These are phyloP conservation scores for Colletotrichum spaethianum DNA, from an alignment of 2,329 filamentous ascomycete genomes.

Conservation along the genomic window DNA sequence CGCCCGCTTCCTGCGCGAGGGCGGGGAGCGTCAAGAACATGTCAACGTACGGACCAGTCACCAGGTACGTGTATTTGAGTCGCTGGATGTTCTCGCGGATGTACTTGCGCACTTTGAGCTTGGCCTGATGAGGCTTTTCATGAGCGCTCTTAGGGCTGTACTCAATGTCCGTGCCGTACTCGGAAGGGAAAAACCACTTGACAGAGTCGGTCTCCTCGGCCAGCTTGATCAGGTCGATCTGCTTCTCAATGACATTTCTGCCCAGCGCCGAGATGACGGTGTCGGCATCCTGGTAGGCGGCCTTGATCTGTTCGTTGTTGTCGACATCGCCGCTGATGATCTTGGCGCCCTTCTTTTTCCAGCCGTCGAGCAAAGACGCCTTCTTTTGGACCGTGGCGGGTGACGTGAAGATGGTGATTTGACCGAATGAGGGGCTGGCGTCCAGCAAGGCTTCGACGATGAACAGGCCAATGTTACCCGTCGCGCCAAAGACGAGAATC, in stretches of 20 bases:
- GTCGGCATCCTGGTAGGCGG: constrained; percentile 72
- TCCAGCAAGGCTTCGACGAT: constrained; percentile 55
- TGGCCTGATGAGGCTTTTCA: constrained; percentile 79
- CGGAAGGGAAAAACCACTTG: constrained; percentile 76
- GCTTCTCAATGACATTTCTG: constrained; percentile 71
- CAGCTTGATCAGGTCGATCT: constrained; percentile 73
- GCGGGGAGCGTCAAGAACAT: constrained; percentile 67
- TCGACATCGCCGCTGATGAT: constrained; percentile 56
- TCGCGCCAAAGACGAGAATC: constrained; percentile 53
- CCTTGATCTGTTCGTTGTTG: constrained; percentile 59
- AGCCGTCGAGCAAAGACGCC: constrained; percentile 39
- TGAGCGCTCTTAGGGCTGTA: constrained; percentile 68
- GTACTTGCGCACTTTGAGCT: constrained; percentile 76
- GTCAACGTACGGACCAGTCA: constrained; percentile 79
- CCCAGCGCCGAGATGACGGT: constrained; percentile 77
- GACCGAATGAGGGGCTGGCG: constrained; percentile 51
- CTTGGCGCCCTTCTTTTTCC: constrained; percentile 44
- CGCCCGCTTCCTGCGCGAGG: constrained; percentile 61
- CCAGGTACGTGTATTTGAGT: constrained; percentile 76
- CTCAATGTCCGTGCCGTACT: constrained; percentile 77
- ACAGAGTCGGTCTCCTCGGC: constrained; percentile 69
- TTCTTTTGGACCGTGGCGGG: constrained; percentile 42
- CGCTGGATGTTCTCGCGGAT: constrained; percentile 67
- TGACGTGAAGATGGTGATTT: constrained; percentile 53
- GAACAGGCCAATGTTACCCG: constrained; percentile 58